Percentiles rank a stretch among this genome's conserved stretches.
These are phyloP conservation scores for Fusarium sp. DNA, from an alignment of 2,329 filamentous ascomycete species.

Conservation along the genomic window DNA sequence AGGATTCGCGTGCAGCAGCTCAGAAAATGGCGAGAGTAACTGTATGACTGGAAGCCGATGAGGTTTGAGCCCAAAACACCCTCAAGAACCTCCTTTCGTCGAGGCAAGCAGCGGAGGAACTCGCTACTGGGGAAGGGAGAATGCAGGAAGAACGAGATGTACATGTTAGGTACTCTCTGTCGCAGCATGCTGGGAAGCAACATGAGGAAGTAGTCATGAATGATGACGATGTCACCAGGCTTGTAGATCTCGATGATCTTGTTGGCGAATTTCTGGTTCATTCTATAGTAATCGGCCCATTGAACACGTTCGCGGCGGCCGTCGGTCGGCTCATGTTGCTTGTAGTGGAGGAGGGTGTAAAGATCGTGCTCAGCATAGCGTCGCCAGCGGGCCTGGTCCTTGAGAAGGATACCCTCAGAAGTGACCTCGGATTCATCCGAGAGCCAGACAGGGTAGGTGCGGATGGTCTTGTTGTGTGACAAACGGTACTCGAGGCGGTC, in stretches of 20 bases:
- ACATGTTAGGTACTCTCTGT: slow-evolving; percentile 86
- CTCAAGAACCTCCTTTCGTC: slow-evolving; percentile 89
- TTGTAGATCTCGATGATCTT: slow-evolving; percentile 89
- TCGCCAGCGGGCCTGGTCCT: slow-evolving; percentile 87
- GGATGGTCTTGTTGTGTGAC: slow-evolving; percentile 76
- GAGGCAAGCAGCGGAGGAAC: slow-evolving; percentile 87
- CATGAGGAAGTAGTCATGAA: slow-evolving; percentile 95
- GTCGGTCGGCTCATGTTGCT: slow-evolving; percentile 90
- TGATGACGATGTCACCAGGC: slow-evolving; percentile 89
- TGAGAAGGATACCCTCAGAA: slow-evolving; percentile 76
- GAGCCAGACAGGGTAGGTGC: slow-evolving; percentile 89
- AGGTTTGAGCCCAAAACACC: slow-evolving; percentile 92
- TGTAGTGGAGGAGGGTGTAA: slow-evolving; percentile 95
- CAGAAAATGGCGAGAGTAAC: slow-evolving; percentile 93
- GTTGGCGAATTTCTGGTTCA: slow-evolving; percentile 94
- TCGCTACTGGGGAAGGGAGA: slow-evolving; percentile 96
- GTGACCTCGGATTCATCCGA: slow-evolving; percentile 76
- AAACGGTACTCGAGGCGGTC: slow-evolving; percentile 79
- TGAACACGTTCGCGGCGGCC: slow-evolving; percentile 82
- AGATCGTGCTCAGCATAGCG: slow-evolving; percentile 91
- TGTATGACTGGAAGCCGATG: slow-evolving; percentile 94
- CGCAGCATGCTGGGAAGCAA: slow-evolving; percentile 89
- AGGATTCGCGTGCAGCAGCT: slow-evolving; percentile 93
- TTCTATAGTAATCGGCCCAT: slow-evolving; percentile 92
- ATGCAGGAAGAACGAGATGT: slow-evolving; percentile 95